Base-by-base conservation (phyloP, 805 yeast species). In the Maudiozyma barnettii region DNA sequence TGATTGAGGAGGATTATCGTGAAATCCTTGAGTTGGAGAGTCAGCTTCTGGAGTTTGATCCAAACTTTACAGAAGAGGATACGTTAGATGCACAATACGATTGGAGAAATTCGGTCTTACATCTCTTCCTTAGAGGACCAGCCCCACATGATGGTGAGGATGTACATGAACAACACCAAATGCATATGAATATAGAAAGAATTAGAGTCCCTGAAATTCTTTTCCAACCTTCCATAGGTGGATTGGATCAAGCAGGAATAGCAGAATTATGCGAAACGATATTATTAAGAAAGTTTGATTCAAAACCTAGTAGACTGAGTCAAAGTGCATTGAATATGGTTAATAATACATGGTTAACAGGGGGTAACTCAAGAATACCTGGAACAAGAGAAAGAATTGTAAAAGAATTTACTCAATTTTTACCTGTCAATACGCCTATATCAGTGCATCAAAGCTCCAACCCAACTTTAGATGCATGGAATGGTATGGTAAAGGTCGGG, bases 161-260 rank as follows among this genome's bases (percentile, higher is more conserved):
- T 46, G 75, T 79, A n/a, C 88, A 82, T 54, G 88, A 90, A 55
- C 83, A 82, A 51, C 95, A 90, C 65, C 98, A 93, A 67, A 72
- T 95, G 47, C 96, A 90, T 68, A 57, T 93, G 41, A 95, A 91
- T 63, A 74, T 91, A 39, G 99, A 93, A 67, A 75, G 99, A 49
- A 83, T 91, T 26, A 76, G 95, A 48, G 86, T 91, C 2, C 97
- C 98, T 0, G 99, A 93, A 65, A 82, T 90, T 2, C 61, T 89
- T 43, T 89, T 93, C 65, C 93, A 91, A 63, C 99, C 99, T 6
- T 76, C 82, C 8, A 88, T 93, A 51, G 95, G 95, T 0, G 99
- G 99, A 20, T 71, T 89, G 20, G 99, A 93, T 64, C 98, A 90
- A 67, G 95, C 97, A 0, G 98, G 98, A 23, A 73, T 93, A n/a